Evolutionary conservation across 768 basidiomycete genomes (phyloP), one percentile per base, ranked within the genome.

Genomic region (Pleurotus eryngii): DNA sequence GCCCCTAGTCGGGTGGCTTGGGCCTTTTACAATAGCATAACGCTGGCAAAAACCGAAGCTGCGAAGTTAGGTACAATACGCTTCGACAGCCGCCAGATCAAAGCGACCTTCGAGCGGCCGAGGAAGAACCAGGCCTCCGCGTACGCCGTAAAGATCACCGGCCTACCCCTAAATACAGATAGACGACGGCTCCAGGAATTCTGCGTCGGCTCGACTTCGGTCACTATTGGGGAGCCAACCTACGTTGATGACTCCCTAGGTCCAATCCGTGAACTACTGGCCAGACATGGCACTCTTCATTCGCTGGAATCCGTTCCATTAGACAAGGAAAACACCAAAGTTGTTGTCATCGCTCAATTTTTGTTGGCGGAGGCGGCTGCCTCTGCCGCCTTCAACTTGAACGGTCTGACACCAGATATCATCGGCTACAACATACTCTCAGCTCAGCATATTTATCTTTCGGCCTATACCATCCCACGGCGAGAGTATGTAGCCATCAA

Each of bases 261-360:
- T 14, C 43, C 58, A 6, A 68, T 84, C 46, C 72, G 69, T n/a
- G 55, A 64, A 12, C 58, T 69, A 7, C 68, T 84, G 18, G 62
- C 61, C 9, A 38, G 60, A 15, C 72, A 67, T 50, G 80, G 79
- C 0, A 60, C 68, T 1, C 55, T 82, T 4, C 73, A 76, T 26
- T 57, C 61, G 1, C 77, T 84, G 48, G 74, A 81, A 42, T 54
- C 67, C 0, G 57, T 76, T n/a, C 72, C 76, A 0, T 57, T 64
- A n/a, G 67, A 71, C 9, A 63, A 62, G 7, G 57, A 57, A 6
- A 66, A 67, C 4, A 46, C 70, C 18, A 78, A 73, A 58, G 64
- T 75, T 18, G 63, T 70, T 37, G 79, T 77, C 2, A 77, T 81
- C 60, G 80, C 73, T 7, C 74, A 72, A 37, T 80, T 78, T 64